A percentile compares a stretch with the other conserved stretches of the same genome.
Evolutionary conservation across 306 rosid species (phyloP).

Genomic region (Heteromeles arbutifolia): DNA sequence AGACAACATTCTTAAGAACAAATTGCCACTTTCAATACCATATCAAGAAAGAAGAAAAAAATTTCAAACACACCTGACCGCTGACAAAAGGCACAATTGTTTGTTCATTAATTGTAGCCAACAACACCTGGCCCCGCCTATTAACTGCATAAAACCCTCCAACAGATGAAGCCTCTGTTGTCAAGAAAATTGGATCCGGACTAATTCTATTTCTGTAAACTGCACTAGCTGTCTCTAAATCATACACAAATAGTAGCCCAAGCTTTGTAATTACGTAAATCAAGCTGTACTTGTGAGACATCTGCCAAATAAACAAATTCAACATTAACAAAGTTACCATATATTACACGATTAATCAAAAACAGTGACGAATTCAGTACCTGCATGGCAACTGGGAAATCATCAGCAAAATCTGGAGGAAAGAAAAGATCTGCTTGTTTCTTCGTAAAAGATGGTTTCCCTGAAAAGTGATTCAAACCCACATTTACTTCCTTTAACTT

Average conservation of each 20-base stretch:
- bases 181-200: conserved; percentile 98
- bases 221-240: conserved; percentile 96
- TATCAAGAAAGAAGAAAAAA: conserved; percentile 7
- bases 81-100: conserved; percentile 92
- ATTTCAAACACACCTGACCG: conserved; percentile 59
- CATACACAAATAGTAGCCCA: conserved; percentile 96
- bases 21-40: conserved; percentile 4
- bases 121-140: conserved; percentile 94
- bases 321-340: conserved; percentile 5
- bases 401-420: conserved; percentile 98
- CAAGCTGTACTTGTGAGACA: conserved; percentile 90
- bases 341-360: conserved; percentile 12
- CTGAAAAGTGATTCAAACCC: conserved; percentile 37
- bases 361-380: conserved; percentile 33
- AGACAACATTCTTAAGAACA: conserved; percentile 11
- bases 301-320: conserved; percentile 43
- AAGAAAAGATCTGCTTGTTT: conserved; percentile 98
- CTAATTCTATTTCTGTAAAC: conserved; percentile 97
- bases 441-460: conserved; percentile 92
- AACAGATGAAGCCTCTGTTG: conserved; percentile 82
- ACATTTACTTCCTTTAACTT: neutral
- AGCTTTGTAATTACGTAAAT: conserved; percentile 97
- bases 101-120: conserved; percentile 97
- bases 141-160: conserved; percentile 96
- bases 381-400: conserved; percentile 99